phyloP scores from a whole-genome alignment of 345 rosid genomes.

The Populus deltoides region DNA sequence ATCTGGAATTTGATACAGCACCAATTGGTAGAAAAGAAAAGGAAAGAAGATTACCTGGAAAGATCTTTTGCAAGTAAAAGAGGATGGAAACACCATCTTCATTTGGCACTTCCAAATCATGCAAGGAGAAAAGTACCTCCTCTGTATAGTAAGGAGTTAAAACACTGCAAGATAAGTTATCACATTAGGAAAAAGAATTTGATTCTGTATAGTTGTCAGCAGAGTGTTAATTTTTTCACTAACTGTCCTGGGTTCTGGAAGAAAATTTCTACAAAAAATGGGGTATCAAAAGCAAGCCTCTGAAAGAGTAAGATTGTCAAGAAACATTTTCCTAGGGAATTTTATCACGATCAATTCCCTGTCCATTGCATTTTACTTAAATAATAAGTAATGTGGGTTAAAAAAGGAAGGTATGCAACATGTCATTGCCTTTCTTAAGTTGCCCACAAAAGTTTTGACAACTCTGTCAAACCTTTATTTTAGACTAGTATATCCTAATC shows the following conservation, averaged over 20 bases:
- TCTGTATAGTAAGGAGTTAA: slow-evolving; percentile 92
- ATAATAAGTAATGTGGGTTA: too few species aligned
- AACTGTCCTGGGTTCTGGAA: background rate
- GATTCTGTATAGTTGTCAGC: background rate
- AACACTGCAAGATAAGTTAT: slow-evolving; percentile 50
- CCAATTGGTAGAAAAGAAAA: background rate
- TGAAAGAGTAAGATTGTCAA: too few species aligned
- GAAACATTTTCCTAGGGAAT: too few species aligned
- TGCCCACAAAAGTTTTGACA: background rate
- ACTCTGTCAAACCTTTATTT: background rate
- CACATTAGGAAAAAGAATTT: background rate
- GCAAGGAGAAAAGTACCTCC: slow-evolving; percentile 83
- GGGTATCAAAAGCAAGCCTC: background rate
- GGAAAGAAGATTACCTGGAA: slow-evolving; percentile 61
- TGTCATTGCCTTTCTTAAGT: too few species aligned
- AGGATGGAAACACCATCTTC: slow-evolving; percentile 98
- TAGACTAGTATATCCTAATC: background rate
- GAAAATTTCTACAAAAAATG: background rate
- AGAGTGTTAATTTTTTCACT: background rate
- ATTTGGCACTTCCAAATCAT: slow-evolving; percentile 67
- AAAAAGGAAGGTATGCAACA: too few species aligned
- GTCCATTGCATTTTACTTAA: too few species aligned
- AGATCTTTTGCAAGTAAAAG: slow-evolving; percentile 93
- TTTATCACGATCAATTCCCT: too few species aligned
- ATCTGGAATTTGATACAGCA: background rate